Conservation (phyloP, 2,329 filamentous ascomycete species). For the Penicillium sp. region DNA sequence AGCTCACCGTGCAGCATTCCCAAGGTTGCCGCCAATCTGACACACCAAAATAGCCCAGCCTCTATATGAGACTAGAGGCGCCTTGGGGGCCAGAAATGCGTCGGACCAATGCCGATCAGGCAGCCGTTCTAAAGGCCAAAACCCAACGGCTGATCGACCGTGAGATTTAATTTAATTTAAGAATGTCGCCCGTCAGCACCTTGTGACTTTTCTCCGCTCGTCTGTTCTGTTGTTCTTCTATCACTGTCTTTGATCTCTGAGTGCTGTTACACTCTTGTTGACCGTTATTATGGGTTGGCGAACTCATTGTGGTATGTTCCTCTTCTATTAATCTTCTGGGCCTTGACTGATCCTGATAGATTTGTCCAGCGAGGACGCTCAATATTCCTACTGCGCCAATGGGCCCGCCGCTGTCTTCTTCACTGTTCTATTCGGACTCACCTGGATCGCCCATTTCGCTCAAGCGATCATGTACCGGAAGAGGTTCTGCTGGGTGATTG, state of each 20-base stretch:
- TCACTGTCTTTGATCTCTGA: background rate
- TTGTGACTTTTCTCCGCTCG: background rate
- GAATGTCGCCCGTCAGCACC: constrained; percentile 1
- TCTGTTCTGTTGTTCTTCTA: background rate
- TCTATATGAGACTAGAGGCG: background rate
- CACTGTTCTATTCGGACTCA: constrained; percentile 3
- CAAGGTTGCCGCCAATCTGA: background rate
- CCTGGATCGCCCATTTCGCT: background rate
- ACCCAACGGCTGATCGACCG: background rate
- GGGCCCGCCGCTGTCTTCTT: constrained; percentile 4
- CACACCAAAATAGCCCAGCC: background rate
- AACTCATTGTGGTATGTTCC: constrained; percentile 1
- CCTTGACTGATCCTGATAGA: background rate
- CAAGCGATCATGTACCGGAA: constrained; percentile 4
- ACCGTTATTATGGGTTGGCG: constrained; percentile 4
- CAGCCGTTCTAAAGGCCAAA: background rate
- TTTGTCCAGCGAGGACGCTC: constrained; percentile 2
- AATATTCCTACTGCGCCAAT: background rate
- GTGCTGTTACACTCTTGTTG: background rate
- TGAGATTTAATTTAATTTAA: background rate
- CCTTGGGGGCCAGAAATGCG: background rate
- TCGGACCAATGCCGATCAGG: background rate
- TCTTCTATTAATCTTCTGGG: background rate
- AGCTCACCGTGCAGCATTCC: constrained; percentile 3
- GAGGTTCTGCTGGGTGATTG: constrained; percentile 1